phyloP scores from a whole-genome alignment of 768 basidiomycete genomes.

The Leccinum subgranulosum region DNA sequence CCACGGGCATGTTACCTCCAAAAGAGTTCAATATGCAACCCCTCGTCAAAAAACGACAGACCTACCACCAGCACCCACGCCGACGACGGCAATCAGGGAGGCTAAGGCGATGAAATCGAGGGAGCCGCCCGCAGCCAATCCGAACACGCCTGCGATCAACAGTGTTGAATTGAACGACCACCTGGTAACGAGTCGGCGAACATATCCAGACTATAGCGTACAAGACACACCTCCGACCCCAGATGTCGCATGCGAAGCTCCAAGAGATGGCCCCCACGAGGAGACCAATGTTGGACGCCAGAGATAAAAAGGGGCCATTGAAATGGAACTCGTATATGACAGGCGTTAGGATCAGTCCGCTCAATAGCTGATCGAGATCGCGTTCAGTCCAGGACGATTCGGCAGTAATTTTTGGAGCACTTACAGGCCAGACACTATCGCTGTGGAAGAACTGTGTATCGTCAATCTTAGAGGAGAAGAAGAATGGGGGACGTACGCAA shows the following conservation, averaged over 20 bases:
- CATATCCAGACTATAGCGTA: not conserved
- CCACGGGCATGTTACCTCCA: slow-evolving; percentile 53
- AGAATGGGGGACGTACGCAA: slow-evolving; percentile 29
- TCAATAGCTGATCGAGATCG: slow-evolving; percentile 31
- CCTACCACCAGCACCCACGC: slow-evolving; percentile 48
- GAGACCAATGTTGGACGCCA: slow-evolving; percentile 53
- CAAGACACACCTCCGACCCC: slow-evolving; percentile 42
- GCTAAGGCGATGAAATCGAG: slow-evolving; percentile 47
- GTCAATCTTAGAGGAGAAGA: too few relatives aligned
- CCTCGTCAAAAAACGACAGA: not conserved
- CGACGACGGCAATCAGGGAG: slow-evolving; percentile 42
- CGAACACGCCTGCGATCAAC: slow-evolving; percentile 51
- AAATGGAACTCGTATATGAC: slow-evolving; percentile 48
- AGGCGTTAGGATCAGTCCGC: slow-evolving; percentile 45
- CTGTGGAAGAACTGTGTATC: slow-evolving; percentile 7
- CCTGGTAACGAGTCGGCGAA: slow-evolving; percentile 17
- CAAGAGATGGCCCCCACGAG: slow-evolving; percentile 49
- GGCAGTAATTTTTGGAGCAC: not conserved
- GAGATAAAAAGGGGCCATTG: slow-evolving; percentile 44
- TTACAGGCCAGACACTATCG: slow-evolving; percentile 40
- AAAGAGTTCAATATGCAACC: not conserved
- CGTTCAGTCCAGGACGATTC: not conserved
- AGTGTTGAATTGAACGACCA: slow-evolving; percentile 56
- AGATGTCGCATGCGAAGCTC: slow-evolving; percentile 49
- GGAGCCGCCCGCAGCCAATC: slow-evolving; percentile 47